Evolutionary conservation across 495 filamentous ascomycete species (phyloP), one percentile per base, ranked within the genome.

Genomic region (Letharia lupina): DNA sequence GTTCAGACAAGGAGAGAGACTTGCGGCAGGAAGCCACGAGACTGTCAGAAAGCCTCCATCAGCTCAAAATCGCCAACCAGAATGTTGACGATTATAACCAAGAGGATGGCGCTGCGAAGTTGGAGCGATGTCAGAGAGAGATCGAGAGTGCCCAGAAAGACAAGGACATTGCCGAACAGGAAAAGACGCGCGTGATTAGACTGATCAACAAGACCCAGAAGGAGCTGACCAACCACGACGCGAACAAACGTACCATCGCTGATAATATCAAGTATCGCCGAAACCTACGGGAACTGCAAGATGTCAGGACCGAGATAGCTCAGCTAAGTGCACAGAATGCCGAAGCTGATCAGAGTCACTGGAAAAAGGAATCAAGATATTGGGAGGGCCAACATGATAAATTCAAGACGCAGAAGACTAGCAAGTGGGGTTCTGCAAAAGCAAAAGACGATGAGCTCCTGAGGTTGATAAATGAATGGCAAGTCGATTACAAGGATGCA

Each of bases 231-330:
- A 89, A 90, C 70, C 88, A 89, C 69, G 87, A 88, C 62, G 83
- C 87, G 63, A 94, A 86, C 23, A 89, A 89, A 75, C 86, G 88
- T 50, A 89, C 86, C 67, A 95, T 98, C 70, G 80, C 80, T 20
- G 92, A 98, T 71, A 98, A 98, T 70, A 77, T 97, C 47, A 84
- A 83, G 33, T 96, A 91, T 72, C 90, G 94, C 59, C 86, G 87
- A 70, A 86, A 86, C 57, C 80, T 84, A 61, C 80, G 86, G 52
- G 82, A 87, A 60, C 79, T 96, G 42, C 78, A 91, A 28, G 78
- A 74, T 20, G 82, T 96, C 5, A 72, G 82, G 63, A 73, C 70
- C 28, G 90, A 96, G 69, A 91, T 98, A 67, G 77, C 79, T 37
- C 84, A 92, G 68, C 82, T 98, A 10, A 86, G 91, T 70, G 82